Base-by-base conservation (phyloP, 148 eudicot species). In the Talinum fruticosum region DNA sequence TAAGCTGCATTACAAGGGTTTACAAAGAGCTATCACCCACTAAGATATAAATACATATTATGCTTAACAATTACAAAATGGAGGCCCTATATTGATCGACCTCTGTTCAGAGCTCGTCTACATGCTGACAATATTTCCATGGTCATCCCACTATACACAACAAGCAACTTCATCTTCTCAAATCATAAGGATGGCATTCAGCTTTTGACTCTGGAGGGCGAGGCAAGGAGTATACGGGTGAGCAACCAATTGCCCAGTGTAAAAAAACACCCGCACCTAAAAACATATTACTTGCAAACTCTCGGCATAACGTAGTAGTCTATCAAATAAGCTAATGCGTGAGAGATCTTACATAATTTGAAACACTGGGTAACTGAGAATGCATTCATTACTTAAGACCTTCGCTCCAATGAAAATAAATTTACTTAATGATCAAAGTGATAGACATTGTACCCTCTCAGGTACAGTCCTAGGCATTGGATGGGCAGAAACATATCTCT, bases 361-460 rank as follows among this genome's bases (percentile, higher is more conserved):
- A 59, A 59, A 59, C 64, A 59, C n/a, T 24, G 64, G 18, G 26
- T 23, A 59, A 24, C 13, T 23, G 64, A 29, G n/a, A 59, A 59
- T 59, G 64, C 64, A 59, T 59, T 59, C 64, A 6, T n/a, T 4
- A 26, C 19, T 44, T 19, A 65, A 77, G 44, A 69, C 77, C 54
- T 66, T 30, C 1, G 37, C 36, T 33, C 33, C 71, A 57, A 74
- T 34, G 72, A 79, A 78, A 73, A 72, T 74, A 78, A 82, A 59
- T 84, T 81, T 36, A 80, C 82, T 89, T 69, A 57, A 70, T 78
- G 62, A 80, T 87, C 84, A 92, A 41, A 92, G 89, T 45, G 97
- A 83, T 67, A 90, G 88, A 84, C 97, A 94, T 76, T 89, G 93
- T 85, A 90, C 95, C 81, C 88, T 86, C 28, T 90, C 94, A 66